Conservation (phyloP, 495 filamentous ascomycete species). For the Penicillium coffeae region DNA sequence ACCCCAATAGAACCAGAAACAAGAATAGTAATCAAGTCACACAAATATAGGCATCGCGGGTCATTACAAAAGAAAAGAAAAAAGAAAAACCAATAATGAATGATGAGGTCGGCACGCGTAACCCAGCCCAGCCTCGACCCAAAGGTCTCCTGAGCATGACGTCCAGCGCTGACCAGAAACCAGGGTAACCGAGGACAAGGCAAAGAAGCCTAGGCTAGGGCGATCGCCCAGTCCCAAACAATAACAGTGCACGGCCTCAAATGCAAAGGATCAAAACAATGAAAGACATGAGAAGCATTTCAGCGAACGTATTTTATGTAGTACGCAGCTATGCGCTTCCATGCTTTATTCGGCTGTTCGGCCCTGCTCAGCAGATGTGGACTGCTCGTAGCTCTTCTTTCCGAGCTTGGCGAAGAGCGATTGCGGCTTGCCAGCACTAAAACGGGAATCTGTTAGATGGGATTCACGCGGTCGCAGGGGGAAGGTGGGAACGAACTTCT, state of each 20-base stretch:
- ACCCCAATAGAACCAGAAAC: conserved; percentile 9
- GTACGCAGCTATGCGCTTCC: no score
- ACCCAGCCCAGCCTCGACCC: neutral
- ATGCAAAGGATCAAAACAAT: neutral
- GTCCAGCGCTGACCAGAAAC: conserved; percentile 3
- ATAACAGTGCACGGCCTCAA: neutral
- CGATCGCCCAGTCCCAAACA: neutral
- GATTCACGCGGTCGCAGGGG: neutral
- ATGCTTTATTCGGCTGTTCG: conserved; percentile 17
- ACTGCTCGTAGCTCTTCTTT: conserved; percentile 50
- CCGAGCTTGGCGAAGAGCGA: conserved; percentile 48
- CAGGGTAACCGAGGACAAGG: neutral
- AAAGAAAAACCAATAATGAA: neutral
- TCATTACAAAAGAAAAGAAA: conserved; percentile 21
- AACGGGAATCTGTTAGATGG: neutral
- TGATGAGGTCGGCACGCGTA: neutral
- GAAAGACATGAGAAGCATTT: neutral
- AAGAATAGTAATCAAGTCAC: conserved; percentile 13
- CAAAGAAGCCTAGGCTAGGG: neutral
- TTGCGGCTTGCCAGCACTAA: conserved; percentile 45
- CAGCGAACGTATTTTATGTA: no score
- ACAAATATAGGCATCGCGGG: conserved; percentile 22
- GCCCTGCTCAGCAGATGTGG: conserved; percentile 21
- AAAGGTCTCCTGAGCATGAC: neutral
- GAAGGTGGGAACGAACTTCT: conserved; percentile 44